Base-by-base conservation (phyloP, 2,329 filamentous ascomycete genomes). In the Fusarium avenaceum region DNA sequence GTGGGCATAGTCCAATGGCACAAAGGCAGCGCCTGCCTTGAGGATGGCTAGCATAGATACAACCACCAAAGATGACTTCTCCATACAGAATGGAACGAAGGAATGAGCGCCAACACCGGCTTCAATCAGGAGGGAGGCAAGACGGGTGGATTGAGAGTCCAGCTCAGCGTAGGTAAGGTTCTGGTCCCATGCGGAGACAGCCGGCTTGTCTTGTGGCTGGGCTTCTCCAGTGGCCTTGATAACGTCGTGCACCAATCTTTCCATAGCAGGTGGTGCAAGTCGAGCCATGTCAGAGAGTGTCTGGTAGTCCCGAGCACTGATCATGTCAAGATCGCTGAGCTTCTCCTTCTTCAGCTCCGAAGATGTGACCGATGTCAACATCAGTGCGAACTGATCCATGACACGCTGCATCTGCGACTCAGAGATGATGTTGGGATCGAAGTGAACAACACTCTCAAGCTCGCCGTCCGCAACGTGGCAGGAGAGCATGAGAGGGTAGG, bases 171-270 rank as follows among this genome's bases (percentile, higher is more conserved):
- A 83, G 3, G 80, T 81, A 42, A 82, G 78, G 20, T 58, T 65
- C 6, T 78, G 78, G 50, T 83, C 82, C 81, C 80, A 83, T 2
- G 81, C 78, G 45, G 77, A 70, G 11, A 83, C 35, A 7, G 58
- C 57, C 30, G 46, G 4, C 19, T 71, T 61, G 11, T 67, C 55
- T 4, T 40, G 38, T 4, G 40, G 7, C 33, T 72, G 57, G 4
- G 14, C 19, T 1, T 15, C 0, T 10, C 28, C 39, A 15, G 30
- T 30, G 2, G n/a, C 22, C 19, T 22, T 5, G 11, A 70, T 32
- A 11, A 35, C 42, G 17, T 70, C 42, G 6, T 70, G 67, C 1
- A 70, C 14, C 3, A 70, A 30, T 39, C 5, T 40, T 0, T 68
- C 48, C 2, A 54, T 9, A 14, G 26, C 7, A 11, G 32, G 24